phyloP scores from a whole-genome alignment of 495 filamentous ascomycete species.

The Geopyxis carbonaria region DNA sequence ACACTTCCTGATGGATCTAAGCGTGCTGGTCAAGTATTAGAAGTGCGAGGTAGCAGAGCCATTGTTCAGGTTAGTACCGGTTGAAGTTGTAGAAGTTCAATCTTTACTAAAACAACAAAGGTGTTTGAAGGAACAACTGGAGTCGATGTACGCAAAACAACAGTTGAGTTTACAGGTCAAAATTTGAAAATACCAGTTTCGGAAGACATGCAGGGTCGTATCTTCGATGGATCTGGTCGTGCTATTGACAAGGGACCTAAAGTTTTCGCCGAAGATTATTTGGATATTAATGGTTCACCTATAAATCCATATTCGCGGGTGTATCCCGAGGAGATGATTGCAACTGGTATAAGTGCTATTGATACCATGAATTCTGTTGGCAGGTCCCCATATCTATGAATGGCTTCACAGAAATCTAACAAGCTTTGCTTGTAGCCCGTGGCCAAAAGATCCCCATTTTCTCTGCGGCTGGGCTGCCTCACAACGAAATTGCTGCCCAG shows the following conservation, averaged over 20 bases:
- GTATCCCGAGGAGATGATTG: constrained; percentile 99
- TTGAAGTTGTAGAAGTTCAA: constrained; percentile 6
- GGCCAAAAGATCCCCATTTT: constrained; percentile 99
- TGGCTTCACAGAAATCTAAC: constrained; percentile 1
- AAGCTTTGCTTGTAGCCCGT: constrained; percentile 38
- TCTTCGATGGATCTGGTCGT: constrained; percentile 94
- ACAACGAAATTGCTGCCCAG: constrained; percentile 97
- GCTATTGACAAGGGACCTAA: constrained; percentile 98
- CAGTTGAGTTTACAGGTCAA: constrained; percentile 91
- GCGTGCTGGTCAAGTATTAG: constrained; percentile 86
- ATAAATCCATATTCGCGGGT: constrained; percentile 98
- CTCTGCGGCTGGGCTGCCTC: constrained; percentile 92
- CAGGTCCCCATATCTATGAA: constrained; percentile 8
- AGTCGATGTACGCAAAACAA: constrained; percentile 98
- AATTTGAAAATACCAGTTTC: constrained; percentile 96
- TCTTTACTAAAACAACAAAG: constrained; percentile 29
- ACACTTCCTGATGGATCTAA: constrained; percentile 91
- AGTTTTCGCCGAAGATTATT: constrained; percentile 90
- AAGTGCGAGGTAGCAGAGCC: constrained; percentile 86
- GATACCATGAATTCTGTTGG: constrained; percentile 99
- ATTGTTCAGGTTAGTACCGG: constrained; percentile 66
- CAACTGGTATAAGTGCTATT: constrained; percentile 97
- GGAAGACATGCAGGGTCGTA: constrained; percentile 97
- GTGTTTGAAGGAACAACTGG: constrained; percentile 96
- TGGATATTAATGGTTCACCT: constrained; percentile 98